Base-by-base conservation (phyloP, 2,329 filamentous ascomycete genomes). In the Colletotrichum cuscutae region DNA sequence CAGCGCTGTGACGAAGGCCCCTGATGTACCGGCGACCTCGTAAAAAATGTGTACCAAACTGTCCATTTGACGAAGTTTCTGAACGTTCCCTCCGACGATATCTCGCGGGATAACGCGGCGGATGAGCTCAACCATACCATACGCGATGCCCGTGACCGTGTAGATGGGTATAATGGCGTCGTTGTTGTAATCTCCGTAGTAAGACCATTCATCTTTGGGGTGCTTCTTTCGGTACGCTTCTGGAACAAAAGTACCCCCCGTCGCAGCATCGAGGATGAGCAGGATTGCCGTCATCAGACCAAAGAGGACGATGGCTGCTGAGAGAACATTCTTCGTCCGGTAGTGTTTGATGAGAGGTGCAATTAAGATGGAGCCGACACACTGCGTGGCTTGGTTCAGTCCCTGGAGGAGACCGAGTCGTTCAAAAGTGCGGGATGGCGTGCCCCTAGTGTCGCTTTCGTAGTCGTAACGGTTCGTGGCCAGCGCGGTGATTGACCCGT, bases 61-160 rank as follows among this genome's bases (percentile, higher is more conserved):
- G 75, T 85, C 86, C 83, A 87, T 84, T 37, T 82, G 83, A 60
- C 85, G 82, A 19, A 88, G 79, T 75, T 87, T 88, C 59, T 86
- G 83, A 1, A 87, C 81, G 70, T 88, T 83, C 46, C 86, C 86
- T 26, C 86, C 86, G 1, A 88, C 86, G 42, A 88, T 85, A 71
- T 88, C 86, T 49, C 86, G 79, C 2, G 86, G 86, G 52, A 88
- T 88, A 57, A 87, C 84, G 46, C 85, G 80, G 15, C 86, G 82
- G 68, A 88, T 86, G 32, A 88, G 80, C 77, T 88, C 86, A 13
- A 88, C 85, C 86, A 88, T 88, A 52, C 86, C 86, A 68, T 83
- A 83, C 1, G 78, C 80, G 22, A 86, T 78, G 30, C 85, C 85
- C 15, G 81, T 80, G 28, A 85, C 76, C 62, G 79, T 82, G 74